phyloP scores from a whole-genome alignment of 176 grass and related monocot genomes.

The Juncus inflexus region DNA sequence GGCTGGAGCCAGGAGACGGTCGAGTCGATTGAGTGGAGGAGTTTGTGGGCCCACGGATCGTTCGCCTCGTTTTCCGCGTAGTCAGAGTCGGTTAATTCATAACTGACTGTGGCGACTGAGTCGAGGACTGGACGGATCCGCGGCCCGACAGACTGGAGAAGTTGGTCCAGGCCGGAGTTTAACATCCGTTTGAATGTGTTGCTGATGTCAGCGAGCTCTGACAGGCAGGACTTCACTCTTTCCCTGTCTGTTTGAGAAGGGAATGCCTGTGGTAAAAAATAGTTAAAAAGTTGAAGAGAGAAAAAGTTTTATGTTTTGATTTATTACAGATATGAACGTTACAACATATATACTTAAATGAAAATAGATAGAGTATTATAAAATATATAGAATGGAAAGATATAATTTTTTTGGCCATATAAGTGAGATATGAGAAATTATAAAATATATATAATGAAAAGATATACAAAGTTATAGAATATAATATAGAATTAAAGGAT shows the following conservation, averaged over 20 bases:
- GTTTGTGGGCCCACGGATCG: constrained; percentile 90
- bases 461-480: too few species aligned
- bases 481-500: too few species aligned
- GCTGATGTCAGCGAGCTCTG: constrained; percentile 78
- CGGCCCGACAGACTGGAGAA: constrained; percentile 57
- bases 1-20: constrained; percentile 78
- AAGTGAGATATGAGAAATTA: too few species aligned
- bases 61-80: constrained; percentile 92
- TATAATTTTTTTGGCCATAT: too few species aligned
- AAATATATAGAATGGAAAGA: not conserved
- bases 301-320: too few species aligned
- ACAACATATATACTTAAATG: not conserved
- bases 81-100: constrained; percentile 70
- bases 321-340: not conserved
- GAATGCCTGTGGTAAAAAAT: constrained; percentile 45
- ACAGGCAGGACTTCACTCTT: constrained; percentile 90
- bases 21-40: constrained; percentile 67
- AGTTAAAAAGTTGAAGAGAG: too few species aligned
- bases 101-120: constrained; percentile 77
- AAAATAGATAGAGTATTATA: not conserved
- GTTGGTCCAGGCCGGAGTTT: constrained; percentile 72
- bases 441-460: too few species aligned
- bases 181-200: constrained; percentile 70
- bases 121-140: constrained; percentile 73
- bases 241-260: constrained; percentile 69